Base-by-base conservation (phyloP, 2,329 filamentous ascomycete genomes). In the Pseudocercospora musae region DNA sequence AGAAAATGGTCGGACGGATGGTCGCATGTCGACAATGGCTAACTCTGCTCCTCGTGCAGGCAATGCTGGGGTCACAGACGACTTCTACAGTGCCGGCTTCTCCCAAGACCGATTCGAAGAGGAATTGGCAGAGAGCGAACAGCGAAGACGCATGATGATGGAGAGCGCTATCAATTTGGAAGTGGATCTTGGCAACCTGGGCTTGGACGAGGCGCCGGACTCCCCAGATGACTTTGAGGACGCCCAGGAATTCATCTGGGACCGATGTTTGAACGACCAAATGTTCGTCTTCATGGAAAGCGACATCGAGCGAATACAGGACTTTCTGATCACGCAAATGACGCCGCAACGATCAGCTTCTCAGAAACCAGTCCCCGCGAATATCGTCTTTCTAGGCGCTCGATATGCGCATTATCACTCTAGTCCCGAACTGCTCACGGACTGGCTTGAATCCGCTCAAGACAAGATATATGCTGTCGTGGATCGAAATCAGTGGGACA, bases 261-360 rank as follows among this genome's bases (percentile, higher is more conserved):
- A 90, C 66, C 85, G 90, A 70, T 99, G 95, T 76, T 82, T 96
- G 54, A 92, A 97, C 74, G 95, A 99, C 75, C 95, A 99, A 76
- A 99, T 99, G 95, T 99, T 99, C 75, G 95, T 99, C 40, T 99
- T 99, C 75, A 95, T 99, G 76, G 94, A 98, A 69, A 89, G 87
- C 74, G 94, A 99, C 73, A 84, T 99, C 57, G 90, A 94, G 62
- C 88, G 89, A 62, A 97, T 99, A 71, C 84, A 99, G 68, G 90
- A 96, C 74, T 95, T 98, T 59, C 88, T 98, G 74, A 96, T 99
- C 73, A 98, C 94, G 65, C 94, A 95, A 72, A 98, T 99, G 95
- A 96, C 92, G 0, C 95, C 95, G 1, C 93, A 97, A 78, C 85
- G 95, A 70, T 96, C 94, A 29, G 91, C 93, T 0, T 91, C 92